Evolutionary conservation across 176 grass and related monocot species (phyloP).

Genomic region (Avena insularis): DNA sequence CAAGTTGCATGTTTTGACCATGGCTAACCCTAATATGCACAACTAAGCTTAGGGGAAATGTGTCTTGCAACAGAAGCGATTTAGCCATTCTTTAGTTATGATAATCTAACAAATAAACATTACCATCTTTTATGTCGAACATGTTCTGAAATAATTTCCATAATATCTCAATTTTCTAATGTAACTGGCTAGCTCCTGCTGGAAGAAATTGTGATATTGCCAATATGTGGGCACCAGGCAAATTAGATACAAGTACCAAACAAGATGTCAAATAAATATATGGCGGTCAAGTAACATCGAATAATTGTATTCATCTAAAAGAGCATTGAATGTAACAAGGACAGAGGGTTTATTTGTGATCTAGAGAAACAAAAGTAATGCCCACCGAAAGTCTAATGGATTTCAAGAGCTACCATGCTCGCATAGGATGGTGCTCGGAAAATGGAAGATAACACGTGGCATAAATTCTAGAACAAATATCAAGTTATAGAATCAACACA

Average conservation of each 20-base stretch:
- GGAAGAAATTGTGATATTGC: neutral
- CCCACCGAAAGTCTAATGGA: neutral
- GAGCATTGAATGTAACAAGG: neutral
- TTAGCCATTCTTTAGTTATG: constrained; percentile 12
- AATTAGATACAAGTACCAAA: neutral
- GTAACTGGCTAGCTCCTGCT: neutral
- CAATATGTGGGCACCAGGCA: neutral
- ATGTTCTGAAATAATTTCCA: constrained; percentile 4
- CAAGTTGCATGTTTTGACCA: neutral
- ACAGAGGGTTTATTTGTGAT: constrained; percentile 5
- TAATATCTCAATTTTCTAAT: constrained; percentile 29
- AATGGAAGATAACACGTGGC: neutral
- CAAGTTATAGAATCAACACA: constrained; percentile 32
- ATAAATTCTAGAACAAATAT: constrained; percentile 34
- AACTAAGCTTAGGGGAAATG: neutral
- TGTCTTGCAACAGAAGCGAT: neutral
- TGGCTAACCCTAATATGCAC: neutral
- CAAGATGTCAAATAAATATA: constrained; percentile 7
- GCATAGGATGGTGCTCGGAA: neutral
- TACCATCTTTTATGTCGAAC: constrained; percentile 10
- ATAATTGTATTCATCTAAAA: neutral
- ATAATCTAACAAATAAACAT: constrained; percentile 10
- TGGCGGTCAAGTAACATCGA: neutral
- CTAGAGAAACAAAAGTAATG: constrained; percentile 12
- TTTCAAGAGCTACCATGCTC: neutral